Base-by-base conservation (phyloP, 805 yeast genomes). In the Debaryomyces castellii region DNA sequence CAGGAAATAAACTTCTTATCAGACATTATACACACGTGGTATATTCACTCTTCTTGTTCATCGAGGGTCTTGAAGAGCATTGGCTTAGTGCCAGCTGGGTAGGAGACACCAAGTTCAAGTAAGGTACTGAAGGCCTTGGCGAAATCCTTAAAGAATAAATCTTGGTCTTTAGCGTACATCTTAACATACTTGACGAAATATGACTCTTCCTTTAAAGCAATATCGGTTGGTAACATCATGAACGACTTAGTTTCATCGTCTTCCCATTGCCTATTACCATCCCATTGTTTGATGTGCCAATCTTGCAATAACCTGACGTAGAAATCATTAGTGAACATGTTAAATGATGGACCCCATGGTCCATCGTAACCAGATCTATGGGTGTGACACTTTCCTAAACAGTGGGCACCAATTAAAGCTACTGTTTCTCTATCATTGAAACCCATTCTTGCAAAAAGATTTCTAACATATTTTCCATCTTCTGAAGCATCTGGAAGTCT, bases 401-500 rank as follows among this genome's bases (percentile, higher is more conserved):
- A 64, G 53, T 70, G 76, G 27, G 76, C 76, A 38, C 76, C 76
- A 39, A 70, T 54, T 48, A 70, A 64, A 3, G 74, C 73, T 28
- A 70, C 76, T 12, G 67, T 63, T 55, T 70, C 76, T 47, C 61
- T 59, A 25, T 70, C 76, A 48, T 54, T 54, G 48, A 67, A 66
- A 17, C 71, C 68, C 71, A 88, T 70, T 58, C 90, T 73, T 17
- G 69, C 66, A 63, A 85, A 88, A 14, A 84, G 77, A 22, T 72
- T 70, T 53, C 84, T 76, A 12, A 88, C 83, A 58, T 88, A 90
- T 20, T 71, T 68, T 2, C 84, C 77, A 42, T 81, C 90, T 56
- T 73, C 63, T 4, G 83, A 65, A 21, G 90, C 95, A 58, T 85
- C 81, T 5, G 96, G 96, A 39, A 88, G 72, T 59, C 87, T 75